Evolutionary conservation across 2,329 filamentous ascomycete species (phyloP), one percentile per base, ranked within the genome.

Genomic region (Macrophomina tecta): DNA sequence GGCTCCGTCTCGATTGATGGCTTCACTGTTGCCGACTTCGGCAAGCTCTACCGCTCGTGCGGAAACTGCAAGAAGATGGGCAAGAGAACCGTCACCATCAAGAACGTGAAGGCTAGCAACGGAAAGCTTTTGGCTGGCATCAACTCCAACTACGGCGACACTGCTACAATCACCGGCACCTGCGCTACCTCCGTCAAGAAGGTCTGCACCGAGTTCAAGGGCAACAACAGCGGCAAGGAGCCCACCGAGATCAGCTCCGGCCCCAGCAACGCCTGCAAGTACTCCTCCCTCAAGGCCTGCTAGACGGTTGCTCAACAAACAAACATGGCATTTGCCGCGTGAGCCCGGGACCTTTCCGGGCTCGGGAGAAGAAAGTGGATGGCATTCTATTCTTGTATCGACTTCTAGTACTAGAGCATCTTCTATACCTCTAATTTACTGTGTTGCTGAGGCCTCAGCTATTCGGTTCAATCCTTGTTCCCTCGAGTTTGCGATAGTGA

Each of bases 201-300:
- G 23, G 74, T 79, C 67, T 80, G 78, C 68, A 69, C 71, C 14
- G 73, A 75, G 67, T 79, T 74, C 70, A 69, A 75, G 65, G 78
- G 77, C 61, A 78, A 81, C 74, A 86, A 86, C 75, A 86, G 86
- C 67, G 84, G 84, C 32, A 78, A 79, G 58, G 79, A 81, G 58
- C 58, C 58, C 45, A 30, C 58, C 30, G 45, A 49, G 58, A 49
- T 62, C 58, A 38, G 42, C 45, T 49, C 58, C 58, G 58, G 58
- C 32, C 30, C 30, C 58, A 62, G 58, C 58, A 48, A 28, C 58
- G 2, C 30, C 58, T 62, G 58, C 45, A 62, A 62, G 58, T 62
- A 30, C 58, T 38, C 58, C 30, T 28, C 58, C 30, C 30, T 62
- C 58, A 28, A 28, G n/a, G 11, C 42, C 28, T 62, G 45, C 58